Evolutionary conservation across 495 filamentous ascomycete genomes (phyloP).

Genomic region (Terfezia claveryi): DNA sequence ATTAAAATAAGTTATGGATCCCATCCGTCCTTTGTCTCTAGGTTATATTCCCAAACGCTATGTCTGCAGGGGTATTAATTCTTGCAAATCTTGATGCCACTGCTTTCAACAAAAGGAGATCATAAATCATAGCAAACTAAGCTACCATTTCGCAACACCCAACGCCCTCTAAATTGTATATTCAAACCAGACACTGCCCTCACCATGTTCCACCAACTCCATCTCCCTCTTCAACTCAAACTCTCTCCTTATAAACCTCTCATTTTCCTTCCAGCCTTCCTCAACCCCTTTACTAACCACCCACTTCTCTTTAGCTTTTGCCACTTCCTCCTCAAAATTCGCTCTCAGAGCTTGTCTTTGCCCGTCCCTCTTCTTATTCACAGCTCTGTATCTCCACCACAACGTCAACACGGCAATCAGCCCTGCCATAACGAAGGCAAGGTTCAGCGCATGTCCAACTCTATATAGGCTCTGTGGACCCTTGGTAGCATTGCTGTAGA

Average conservation of each 20-base stretch:
- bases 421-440: constrained; percentile 42
- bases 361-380: constrained; percentile 30
- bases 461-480: constrained; percentile 30
- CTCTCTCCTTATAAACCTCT: constrained; percentile 1
- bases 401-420: constrained; percentile 33
- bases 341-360: constrained; percentile 4
- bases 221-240: constrained; percentile 16
- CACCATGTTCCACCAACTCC: constrained; percentile 11
- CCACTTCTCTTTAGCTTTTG: neutral
- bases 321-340: constrained; percentile 1
- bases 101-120: no score
- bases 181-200: constrained; percentile 15
- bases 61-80: no score
- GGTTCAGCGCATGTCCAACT: constrained; percentile 46
- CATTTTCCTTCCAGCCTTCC: constrained; percentile 22
- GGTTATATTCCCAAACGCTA: no score
- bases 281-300: constrained; percentile 15
- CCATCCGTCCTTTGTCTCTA: no score
- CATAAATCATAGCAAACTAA: no score
- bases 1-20: no score
- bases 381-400: constrained; percentile 26
- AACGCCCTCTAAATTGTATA: constrained; percentile 7
- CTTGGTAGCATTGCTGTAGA: constrained; percentile 43
- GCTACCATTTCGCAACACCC: no score
- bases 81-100: no score